These are phyloP conservation scores for Osmozyma mogii DNA, from an alignment of 805 yeast genomes.

Conservation along the genomic window DNA sequence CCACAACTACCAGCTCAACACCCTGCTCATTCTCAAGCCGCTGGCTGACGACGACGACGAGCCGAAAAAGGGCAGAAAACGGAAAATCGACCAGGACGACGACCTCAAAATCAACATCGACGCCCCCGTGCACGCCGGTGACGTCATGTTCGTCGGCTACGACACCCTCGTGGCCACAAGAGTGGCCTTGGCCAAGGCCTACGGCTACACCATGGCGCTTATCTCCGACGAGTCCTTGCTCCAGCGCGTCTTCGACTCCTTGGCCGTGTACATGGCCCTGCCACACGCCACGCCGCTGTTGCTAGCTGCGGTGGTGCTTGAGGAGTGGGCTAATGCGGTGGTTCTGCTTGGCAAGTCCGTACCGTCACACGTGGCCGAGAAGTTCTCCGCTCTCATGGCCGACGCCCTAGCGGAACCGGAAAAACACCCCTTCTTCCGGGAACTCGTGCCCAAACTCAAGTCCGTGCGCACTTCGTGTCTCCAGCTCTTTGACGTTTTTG, in stretches of 20 bases:
- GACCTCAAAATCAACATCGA: slow-evolving; percentile 77
- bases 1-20: slow-evolving; percentile 77
- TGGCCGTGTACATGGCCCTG: slow-evolving; percentile 42
- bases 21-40: slow-evolving; percentile 67
- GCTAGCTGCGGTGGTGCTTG: slow-evolving; percentile 57
- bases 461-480: slow-evolving; percentile 83
- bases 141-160: slow-evolving; percentile 73
- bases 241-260: slow-evolving; percentile 25
- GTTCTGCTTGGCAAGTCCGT: no score
- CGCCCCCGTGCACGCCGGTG: slow-evolving; percentile 88
- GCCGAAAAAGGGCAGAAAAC: slow-evolving; percentile 37
- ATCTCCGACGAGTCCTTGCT: slow-evolving; percentile 35
- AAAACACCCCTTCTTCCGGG: slow-evolving; percentile 56
- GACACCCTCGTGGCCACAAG: slow-evolving; percentile 71
- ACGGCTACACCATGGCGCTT: slow-evolving; percentile 57
- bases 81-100: slow-evolving; percentile 33
- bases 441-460: slow-evolving; percentile 77
- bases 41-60: slow-evolving; percentile 43
- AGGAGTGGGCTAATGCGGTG: slow-evolving; percentile 49
- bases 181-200: slow-evolving; percentile 64
- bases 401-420: slow-evolving; percentile 36
- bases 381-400: slow-evolving; percentile 21
- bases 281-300: slow-evolving; percentile 78
- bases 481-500: slow-evolving; percentile 70
- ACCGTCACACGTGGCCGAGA: no score